phyloP scores from a whole-genome alignment of 176 grass and related monocot species.

The Alloteropsis semialata region DNA sequence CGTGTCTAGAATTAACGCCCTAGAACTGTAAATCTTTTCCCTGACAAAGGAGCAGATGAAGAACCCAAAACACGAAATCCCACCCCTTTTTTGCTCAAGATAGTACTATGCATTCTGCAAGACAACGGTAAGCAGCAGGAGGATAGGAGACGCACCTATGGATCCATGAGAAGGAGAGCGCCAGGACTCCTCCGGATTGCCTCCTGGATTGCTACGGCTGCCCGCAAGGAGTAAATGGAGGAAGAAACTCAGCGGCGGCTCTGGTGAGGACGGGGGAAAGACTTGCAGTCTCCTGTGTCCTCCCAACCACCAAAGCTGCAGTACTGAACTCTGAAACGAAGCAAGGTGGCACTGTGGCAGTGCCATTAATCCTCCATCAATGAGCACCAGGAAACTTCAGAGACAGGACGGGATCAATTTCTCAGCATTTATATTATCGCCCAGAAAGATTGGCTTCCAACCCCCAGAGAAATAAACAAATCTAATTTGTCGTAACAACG shows the following conservation, averaged over 20 bases:
- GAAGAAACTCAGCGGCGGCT: conserved; percentile 25
- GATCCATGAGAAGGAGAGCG: neutral
- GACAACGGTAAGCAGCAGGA: neutral
- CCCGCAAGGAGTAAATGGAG: neutral
- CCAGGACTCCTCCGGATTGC: neutral
- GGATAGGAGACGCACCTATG: neutral
- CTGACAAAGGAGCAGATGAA: neutral
- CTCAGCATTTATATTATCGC: conserved; percentile 10
- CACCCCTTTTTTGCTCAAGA: neutral
- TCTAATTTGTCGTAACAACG: neutral
- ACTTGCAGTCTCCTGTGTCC: neutral
- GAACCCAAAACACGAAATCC: neutral
- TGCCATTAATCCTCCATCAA: conserved; percentile 19
- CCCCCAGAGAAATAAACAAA: neutral
- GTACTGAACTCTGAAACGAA: neutral
- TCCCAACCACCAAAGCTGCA: neutral
- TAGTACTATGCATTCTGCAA: neutral
- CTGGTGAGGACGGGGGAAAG: neutral
- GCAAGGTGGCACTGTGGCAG: neutral
- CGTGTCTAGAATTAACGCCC: neutral
- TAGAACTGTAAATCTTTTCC: neutral
- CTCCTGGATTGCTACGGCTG: neutral
- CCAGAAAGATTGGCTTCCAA: neutral
- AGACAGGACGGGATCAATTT: neutral
- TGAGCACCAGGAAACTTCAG: conserved; percentile 6